Conservation (phyloP, 768 basidiomycete species). For the Hericium alpestre region DNA sequence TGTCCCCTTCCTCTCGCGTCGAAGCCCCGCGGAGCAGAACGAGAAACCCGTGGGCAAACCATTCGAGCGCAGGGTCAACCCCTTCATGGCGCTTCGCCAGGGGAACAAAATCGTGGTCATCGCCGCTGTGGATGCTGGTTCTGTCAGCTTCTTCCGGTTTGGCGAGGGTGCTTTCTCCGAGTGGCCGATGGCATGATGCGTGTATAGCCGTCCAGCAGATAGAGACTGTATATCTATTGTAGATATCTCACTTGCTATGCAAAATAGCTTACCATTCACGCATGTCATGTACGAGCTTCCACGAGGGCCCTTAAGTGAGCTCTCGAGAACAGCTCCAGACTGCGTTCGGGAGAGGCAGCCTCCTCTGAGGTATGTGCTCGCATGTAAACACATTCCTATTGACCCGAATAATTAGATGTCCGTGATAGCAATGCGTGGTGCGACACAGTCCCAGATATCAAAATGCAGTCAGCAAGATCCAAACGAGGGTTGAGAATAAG, state of each 20-base stretch:
- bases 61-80: slow-evolving; percentile 41
- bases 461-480: not conserved
- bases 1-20: not conserved
- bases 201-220: too few relatives aligned
- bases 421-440: not conserved
- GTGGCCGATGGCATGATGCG: slow-evolving; percentile 49
- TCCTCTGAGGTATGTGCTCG: too few relatives aligned
- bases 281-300: not conserved
- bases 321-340: too few relatives aligned
- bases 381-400: too few relatives aligned
- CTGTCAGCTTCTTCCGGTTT: slow-evolving; percentile 81
- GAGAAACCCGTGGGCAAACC: slow-evolving; percentile 18
- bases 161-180: slow-evolving; percentile 78
- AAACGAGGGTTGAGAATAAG: not conserved
- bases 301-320: not conserved
- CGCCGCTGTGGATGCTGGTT: slow-evolving; percentile 83
- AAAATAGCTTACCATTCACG: too few relatives aligned
- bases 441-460: not conserved
- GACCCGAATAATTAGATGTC: too few relatives aligned
- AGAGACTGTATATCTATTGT: too few relatives aligned
- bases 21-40: not conserved
- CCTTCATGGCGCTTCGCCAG: slow-evolving; percentile 71
- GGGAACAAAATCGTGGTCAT: slow-evolving; percentile 79
- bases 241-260: too few relatives aligned
- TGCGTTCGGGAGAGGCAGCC: too few relatives aligned